Percentiles rank a stretch among this genome's conserved stretches.
Evolutionary conservation across 179 eudicot genomes (phyloP).

Genomic region (Heliamphora pulchella): DNA sequence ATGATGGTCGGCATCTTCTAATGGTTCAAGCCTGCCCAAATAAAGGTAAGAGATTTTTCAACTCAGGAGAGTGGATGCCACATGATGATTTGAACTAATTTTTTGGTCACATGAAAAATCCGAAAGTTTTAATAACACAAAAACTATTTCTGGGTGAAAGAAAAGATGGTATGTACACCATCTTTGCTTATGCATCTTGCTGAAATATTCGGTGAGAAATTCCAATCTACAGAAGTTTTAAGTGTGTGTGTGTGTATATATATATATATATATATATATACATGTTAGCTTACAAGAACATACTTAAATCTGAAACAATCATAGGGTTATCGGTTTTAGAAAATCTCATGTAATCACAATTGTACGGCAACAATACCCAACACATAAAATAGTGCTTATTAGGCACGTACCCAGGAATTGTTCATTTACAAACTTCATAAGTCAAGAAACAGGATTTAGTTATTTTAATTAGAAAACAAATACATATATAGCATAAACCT

Average conservation of each 20-base stretch:
- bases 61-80: background rate
- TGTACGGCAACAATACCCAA: background rate
- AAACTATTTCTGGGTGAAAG: background rate
- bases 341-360: background rate
- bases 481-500: background rate
- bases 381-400: background rate
- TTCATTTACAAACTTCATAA: background rate
- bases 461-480: background rate
- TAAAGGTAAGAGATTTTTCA: background rate
- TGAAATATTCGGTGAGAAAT: background rate
- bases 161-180: background rate
- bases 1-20: background rate
- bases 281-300: background rate
- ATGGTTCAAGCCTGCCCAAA: background rate
- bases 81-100: background rate
- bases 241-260: too few species aligned
- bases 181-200: background rate
- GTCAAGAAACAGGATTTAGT: background rate
- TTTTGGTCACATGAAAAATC: background rate
- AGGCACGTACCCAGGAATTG: background rate
- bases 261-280: background rate
- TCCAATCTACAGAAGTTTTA: background rate
- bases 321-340: background rate
- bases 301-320: background rate
- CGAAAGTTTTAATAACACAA: background rate